A percentile compares a stretch with the other conserved stretches of the same genome.
Conservation (phyloP, 163 green algal species). For the Chlorella variabilis region DNA sequence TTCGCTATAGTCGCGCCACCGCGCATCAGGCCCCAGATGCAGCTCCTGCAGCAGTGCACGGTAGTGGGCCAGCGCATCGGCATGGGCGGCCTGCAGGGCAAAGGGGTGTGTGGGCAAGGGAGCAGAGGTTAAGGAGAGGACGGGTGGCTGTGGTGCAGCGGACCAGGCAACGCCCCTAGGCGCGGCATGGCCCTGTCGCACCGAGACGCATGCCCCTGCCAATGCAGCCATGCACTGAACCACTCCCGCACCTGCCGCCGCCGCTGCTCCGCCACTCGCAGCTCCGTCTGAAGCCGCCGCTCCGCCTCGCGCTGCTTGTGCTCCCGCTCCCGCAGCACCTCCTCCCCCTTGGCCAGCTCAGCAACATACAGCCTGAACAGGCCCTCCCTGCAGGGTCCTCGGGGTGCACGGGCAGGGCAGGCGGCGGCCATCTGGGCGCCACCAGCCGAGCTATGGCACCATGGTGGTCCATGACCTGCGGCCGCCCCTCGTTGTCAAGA, state of each 20-base stretch:
- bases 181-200: too few species aligned
- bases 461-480: too few species aligned
- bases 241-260: conserved; percentile 30
- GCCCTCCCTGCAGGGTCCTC: neutral
- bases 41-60: conserved; percentile 75
- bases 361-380: conserved; percentile 54
- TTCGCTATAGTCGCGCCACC: conserved; percentile 55
- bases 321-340: conserved; percentile 15
- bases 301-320: conserved; percentile 47
- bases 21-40: conserved; percentile 62
- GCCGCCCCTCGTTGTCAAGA: too few species aligned
- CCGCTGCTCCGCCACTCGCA: conserved; percentile 46
- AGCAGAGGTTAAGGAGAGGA: too few species aligned
- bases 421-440: too few species aligned
- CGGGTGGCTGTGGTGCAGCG: neutral
- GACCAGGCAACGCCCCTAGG: too few species aligned
- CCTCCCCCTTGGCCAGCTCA: conserved; percentile 40
- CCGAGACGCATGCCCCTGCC: too few species aligned
- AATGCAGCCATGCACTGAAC: too few species aligned
- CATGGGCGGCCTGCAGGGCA: conserved; percentile 50
- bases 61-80: conserved; percentile 64
- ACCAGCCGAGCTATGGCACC: too few species aligned
- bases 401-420: neutral
- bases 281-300: conserved; percentile 45
- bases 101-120: too few species aligned